These are phyloP conservation scores for Castanea sativa DNA, from an alignment of 306 rosid genomes.

Conservation along the genomic window DNA sequence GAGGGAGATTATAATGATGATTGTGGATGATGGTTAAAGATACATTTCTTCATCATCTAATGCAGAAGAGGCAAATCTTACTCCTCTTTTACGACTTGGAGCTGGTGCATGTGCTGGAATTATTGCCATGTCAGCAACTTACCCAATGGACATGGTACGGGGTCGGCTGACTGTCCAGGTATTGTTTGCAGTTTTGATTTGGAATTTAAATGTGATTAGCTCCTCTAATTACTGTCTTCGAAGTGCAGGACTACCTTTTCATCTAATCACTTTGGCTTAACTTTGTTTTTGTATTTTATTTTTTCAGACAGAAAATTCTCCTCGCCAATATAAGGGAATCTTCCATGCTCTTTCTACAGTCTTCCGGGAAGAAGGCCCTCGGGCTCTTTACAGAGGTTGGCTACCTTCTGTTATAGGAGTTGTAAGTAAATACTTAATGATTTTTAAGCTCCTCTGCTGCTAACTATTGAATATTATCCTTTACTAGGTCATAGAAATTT, in stretches of 20 bases:
- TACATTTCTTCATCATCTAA: neutral
- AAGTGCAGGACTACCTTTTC: neutral
- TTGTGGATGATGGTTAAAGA: neutral
- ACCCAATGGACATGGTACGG: slow-evolving; percentile 69
- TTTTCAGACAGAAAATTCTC: slow-evolving; percentile 50
- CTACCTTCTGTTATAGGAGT: slow-evolving; percentile 74
- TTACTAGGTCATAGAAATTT: neutral
- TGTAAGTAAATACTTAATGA: slow-evolving; percentile 38
- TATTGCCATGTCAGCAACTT: slow-evolving; percentile 79
- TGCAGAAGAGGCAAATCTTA: slow-evolving; percentile 66
- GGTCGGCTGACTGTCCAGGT: slow-evolving; percentile 75
- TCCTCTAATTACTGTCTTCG: neutral
- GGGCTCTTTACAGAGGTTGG: slow-evolving; percentile 71
- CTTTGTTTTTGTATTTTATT: slow-evolving; percentile 11
- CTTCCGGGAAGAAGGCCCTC: slow-evolving; percentile 66
- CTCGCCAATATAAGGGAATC: slow-evolving; percentile 63
- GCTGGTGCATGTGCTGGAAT: slow-evolving; percentile 80
- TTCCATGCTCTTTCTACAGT: slow-evolving; percentile 62
- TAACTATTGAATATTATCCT: neutral
- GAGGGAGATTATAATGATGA: neutral
- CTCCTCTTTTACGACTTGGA: slow-evolving; percentile 68
- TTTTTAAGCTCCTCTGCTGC: neutral
- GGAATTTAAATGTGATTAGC: slow-evolving; percentile 6
- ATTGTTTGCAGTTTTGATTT: neutral
- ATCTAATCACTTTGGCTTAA: slow-evolving; percentile 5